Evolutionary conservation across 495 filamentous ascomycete genomes (phyloP).

Genomic region (Durotheca rogersii): DNA sequence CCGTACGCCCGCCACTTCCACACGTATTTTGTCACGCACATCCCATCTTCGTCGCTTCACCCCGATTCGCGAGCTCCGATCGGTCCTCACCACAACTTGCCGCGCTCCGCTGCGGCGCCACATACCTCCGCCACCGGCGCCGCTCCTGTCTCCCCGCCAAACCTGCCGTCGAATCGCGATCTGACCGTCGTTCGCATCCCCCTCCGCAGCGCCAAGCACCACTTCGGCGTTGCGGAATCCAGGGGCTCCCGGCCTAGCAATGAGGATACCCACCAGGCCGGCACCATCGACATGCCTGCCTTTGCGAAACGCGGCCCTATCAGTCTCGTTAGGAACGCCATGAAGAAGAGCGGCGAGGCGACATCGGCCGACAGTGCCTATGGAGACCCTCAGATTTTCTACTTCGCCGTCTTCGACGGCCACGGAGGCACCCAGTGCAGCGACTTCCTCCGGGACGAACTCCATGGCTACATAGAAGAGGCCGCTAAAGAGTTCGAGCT

Average conservation of each 20-base stretch:
- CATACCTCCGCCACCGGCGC: slow-evolving; percentile 59
- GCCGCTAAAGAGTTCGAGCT: slow-evolving; percentile 71
- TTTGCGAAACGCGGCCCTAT: slow-evolving; percentile 82
- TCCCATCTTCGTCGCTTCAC: slow-evolving; percentile 89
- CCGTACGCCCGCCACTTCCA: slow-evolving; percentile 64
- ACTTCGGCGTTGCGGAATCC: slow-evolving; percentile 79
- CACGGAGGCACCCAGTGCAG: slow-evolving; percentile 92
- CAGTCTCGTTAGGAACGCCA: slow-evolving; percentile 56
- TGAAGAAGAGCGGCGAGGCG: slow-evolving; percentile 49
- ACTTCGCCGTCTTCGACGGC: slow-evolving; percentile 94
- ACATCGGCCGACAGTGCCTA: slow-evolving; percentile 69
- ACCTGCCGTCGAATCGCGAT: slow-evolving; percentile 63
- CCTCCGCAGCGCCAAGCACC: slow-evolving; percentile 88
- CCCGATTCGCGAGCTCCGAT: slow-evolving; percentile 68
- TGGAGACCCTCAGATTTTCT: slow-evolving; percentile 94
- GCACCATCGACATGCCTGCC: slow-evolving; percentile 86
- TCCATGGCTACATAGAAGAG: slow-evolving; percentile 88
- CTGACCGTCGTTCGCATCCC: slow-evolving; percentile 98
- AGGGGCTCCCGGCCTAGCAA: slow-evolving; percentile 83
- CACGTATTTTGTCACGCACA: slow-evolving; percentile 94
- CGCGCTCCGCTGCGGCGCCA: slow-evolving; percentile 78
- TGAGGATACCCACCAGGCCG: slow-evolving; percentile 93
- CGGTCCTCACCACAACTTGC: slow-evolving; percentile 77
- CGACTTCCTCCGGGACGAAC: slow-evolving; percentile 74
- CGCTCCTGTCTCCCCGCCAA: slow-evolving; percentile 55